Conservation (phyloP, 176 grass and related monocot species). For the Carex scoparia region DNA sequence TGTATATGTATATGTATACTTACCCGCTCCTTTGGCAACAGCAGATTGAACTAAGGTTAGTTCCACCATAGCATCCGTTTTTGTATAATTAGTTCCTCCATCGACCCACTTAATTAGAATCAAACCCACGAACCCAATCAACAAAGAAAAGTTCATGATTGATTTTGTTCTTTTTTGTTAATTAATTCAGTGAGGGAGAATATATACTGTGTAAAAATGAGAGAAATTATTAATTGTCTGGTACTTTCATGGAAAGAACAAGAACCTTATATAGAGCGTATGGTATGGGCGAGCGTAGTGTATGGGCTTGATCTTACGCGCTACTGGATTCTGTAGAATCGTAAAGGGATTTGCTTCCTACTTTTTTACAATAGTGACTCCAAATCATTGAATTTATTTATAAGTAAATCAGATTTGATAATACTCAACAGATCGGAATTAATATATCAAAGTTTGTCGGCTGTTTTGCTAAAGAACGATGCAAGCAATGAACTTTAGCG, state of each 20-base stretch:
- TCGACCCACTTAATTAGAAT: background rate
- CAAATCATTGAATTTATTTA: too few relatives aligned
- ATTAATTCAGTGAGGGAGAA: background rate
- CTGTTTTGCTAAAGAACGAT: too few relatives aligned
- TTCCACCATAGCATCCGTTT: background rate
- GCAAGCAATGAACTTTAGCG: too few relatives aligned
- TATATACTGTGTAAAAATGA: background rate
- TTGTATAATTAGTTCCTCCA: slow-evolving; percentile 8
- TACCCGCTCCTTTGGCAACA: slow-evolving; percentile 30
- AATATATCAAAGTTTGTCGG: too few relatives aligned
- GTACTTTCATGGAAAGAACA: background rate
- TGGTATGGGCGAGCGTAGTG: too few relatives aligned
- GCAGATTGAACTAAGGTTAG: slow-evolving; percentile 31
- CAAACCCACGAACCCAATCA: slow-evolving; percentile 14
- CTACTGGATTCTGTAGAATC: too few relatives aligned
- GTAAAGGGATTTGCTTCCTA: too few relatives aligned
- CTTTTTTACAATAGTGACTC: too few relatives aligned
- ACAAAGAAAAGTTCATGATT: slow-evolving; percentile 5
- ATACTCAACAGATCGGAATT: too few relatives aligned
- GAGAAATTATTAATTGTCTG: background rate
- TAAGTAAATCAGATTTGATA: too few relatives aligned
- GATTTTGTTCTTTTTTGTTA: background rate
- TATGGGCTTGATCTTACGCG: too few relatives aligned
- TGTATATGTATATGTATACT: background rate
- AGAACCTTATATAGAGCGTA: background rate